These are phyloP conservation scores for Trichothecium sympodiale DNA, from an alignment of 2,329 filamentous ascomycete species.

Conservation along the genomic window DNA sequence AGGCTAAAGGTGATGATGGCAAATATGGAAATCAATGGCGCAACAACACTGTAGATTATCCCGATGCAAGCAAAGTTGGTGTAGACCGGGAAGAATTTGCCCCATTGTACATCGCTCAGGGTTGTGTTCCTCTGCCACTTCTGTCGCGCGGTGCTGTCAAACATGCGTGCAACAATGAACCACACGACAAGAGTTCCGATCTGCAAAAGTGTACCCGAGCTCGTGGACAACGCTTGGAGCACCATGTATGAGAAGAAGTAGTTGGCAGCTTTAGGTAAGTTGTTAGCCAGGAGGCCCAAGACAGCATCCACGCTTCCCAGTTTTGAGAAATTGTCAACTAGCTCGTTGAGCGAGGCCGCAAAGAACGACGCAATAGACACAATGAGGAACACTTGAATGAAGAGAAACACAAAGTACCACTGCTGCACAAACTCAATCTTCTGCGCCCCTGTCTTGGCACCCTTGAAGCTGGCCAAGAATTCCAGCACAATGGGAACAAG, in stretches of 20 bases:
- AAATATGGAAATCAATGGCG: conserved; percentile 85
- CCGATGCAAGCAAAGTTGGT: conserved; percentile 94
- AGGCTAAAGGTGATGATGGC: conserved; percentile 85
- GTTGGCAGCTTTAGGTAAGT: conserved; percentile 77
- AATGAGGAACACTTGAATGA: conserved; percentile 89
- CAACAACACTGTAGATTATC: conserved; percentile 77
- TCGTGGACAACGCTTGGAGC: conserved; percentile 82
- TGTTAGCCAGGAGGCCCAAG: conserved; percentile 60
- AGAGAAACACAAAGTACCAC: conserved; percentile 90
- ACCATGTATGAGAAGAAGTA: conserved; percentile 99
- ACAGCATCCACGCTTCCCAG: conserved; percentile 50
- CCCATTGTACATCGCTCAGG: conserved; percentile 74
- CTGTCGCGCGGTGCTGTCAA: conserved; percentile 70
- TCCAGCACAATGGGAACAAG: conserved; percentile 71
- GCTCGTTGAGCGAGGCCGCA: conserved; percentile 47
- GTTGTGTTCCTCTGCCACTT: conserved; percentile 82
- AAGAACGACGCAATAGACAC: conserved; percentile 76
- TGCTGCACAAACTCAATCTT: conserved; percentile 75
- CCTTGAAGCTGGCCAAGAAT: conserved; percentile 61
- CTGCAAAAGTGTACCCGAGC: conserved; percentile 79
- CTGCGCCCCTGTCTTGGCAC: conserved; percentile 71
- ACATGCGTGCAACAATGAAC: conserved; percentile 68
- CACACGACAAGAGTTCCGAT: conserved; percentile 68
- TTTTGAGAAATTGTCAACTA: conserved; percentile 40
- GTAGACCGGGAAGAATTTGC: conserved; percentile 88